Conservation (phyloP, 768 basidiomycete species). For the Crepidotus variabilis region DNA sequence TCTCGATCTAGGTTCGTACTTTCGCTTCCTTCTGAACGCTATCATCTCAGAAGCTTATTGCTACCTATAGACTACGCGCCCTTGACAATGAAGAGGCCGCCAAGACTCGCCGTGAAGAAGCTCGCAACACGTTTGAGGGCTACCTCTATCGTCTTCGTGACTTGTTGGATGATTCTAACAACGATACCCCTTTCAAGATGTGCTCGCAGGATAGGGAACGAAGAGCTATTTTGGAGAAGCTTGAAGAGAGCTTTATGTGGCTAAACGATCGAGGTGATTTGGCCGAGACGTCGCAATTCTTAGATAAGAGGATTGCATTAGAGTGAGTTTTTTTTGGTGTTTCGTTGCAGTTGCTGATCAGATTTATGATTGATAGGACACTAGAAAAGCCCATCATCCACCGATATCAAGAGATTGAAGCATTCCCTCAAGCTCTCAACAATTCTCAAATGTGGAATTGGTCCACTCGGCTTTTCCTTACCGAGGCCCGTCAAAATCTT, state of each 20-base stretch:
- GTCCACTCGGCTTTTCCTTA: constrained; percentile 83
- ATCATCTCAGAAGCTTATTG: background rate
- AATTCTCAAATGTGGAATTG: constrained; percentile 86
- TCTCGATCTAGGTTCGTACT: constrained; percentile 66
- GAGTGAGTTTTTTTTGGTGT: constrained; percentile 58
- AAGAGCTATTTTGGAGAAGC: constrained; percentile 54
- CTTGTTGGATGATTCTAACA: constrained; percentile 63
- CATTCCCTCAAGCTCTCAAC: constrained; percentile 80
- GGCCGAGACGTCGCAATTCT: constrained; percentile 72
- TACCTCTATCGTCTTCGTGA: constrained; percentile 92
- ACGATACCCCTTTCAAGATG: constrained; percentile 75
- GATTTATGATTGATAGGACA: constrained; percentile 36
- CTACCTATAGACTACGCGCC: constrained; percentile 58
- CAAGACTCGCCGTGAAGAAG: constrained; percentile 81
- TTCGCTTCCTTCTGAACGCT: background rate
- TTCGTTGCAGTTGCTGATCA: background rate
- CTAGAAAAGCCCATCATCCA: constrained; percentile 80
- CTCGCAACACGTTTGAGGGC: constrained; percentile 85
- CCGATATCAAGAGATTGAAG: constrained; percentile 86
- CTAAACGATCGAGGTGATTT: constrained; percentile 78
- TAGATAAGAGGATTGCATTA: constrained; percentile 71
- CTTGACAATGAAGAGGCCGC: constrained; percentile 75
- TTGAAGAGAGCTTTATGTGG: constrained; percentile 81
- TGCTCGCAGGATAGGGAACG: constrained; percentile 78
- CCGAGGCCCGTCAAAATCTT: constrained; percentile 71